A percentile compares a stretch with the other conserved stretches of the same genome.
Evolutionary conservation across 1,139 yeast genomes (phyloP).

Genomic region (Eremothecium coryli): DNA sequence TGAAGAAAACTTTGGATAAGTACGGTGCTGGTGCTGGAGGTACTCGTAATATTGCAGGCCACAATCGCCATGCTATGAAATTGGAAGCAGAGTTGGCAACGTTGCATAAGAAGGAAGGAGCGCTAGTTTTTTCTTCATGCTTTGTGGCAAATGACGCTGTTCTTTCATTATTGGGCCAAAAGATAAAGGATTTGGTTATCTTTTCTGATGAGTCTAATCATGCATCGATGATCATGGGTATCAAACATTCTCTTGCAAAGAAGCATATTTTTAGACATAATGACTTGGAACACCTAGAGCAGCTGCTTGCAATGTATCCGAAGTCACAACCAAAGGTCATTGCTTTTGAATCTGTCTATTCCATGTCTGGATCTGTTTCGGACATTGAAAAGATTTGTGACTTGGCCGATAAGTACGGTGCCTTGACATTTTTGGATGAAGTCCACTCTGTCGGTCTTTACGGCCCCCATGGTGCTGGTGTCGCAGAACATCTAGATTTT

Average conservation of each 20-base stretch:
- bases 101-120: conserved; percentile 90
- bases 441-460: conserved; percentile 99
- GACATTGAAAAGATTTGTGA: conserved; percentile 91
- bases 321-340: conserved; percentile 80
- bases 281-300: conserved; percentile 73
- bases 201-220: conserved; percentile 91
- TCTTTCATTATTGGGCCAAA: conserved; percentile 83
- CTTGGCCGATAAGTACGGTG: conserved; percentile 94
- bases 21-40: conserved; percentile 99
- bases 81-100: conserved; percentile 83
- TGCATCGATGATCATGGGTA: conserved; percentile 96
- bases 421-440: conserved; percentile 91
- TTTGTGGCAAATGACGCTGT: conserved; percentile 96
- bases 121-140: conserved; percentile 90
- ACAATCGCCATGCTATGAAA: conserved; percentile 75
- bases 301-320: conserved; percentile 68
- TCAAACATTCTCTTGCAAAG: conserved; percentile 77
- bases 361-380: conserved; percentile 97
- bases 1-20: conserved; percentile 73
- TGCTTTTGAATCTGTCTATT: conserved; percentile 94
- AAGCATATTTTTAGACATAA: conserved; percentile 92
- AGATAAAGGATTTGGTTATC: conserved; percentile 78
- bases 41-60: conserved; percentile 97
- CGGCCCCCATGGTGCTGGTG: conserved; percentile 99
- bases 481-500: conserved; percentile 90